Percentiles rank a stretch among this genome's conserved stretches.
These are phyloP conservation scores for Gaultheria prostrata DNA, from an alignment of 148 eudicot species.

Conservation along the genomic window DNA sequence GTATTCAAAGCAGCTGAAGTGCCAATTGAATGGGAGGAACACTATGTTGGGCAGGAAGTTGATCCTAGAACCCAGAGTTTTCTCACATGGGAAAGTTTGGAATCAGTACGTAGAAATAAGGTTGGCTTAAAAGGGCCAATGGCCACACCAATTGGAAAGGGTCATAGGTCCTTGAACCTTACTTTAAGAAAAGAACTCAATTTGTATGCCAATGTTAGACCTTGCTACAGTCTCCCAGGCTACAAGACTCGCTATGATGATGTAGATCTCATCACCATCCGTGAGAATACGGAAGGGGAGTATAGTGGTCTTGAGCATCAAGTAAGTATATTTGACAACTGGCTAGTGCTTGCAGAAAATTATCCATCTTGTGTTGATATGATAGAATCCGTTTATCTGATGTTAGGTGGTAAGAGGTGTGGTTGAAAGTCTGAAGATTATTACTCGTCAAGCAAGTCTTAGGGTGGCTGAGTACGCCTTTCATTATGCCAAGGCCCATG, in stretches of 20 bases:
- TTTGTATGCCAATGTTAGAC: slow-evolving; percentile 95
- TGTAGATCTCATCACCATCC: slow-evolving; percentile 89
- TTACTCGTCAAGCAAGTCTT: slow-evolving; percentile 95
- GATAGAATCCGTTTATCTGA: slow-evolving; percentile 12
- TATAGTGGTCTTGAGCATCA: slow-evolving; percentile 99
- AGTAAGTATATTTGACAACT: slow-evolving; percentile 38
- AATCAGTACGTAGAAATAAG: slow-evolving; percentile 75
- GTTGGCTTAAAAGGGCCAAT: slow-evolving; percentile 96
- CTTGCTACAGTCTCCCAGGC: slow-evolving; percentile 97
- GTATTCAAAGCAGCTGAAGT: slow-evolving; percentile 71
- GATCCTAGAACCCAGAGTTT: slow-evolving; percentile 96
- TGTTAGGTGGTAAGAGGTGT: slow-evolving; percentile 94
- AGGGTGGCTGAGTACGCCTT: slow-evolving; percentile 99
- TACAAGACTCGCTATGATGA: slow-evolving; percentile 94
- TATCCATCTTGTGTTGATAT: background rate
- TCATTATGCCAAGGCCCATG: slow-evolving; percentile 85
- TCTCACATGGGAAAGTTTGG: slow-evolving; percentile 94
- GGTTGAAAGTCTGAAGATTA: slow-evolving; percentile 94
- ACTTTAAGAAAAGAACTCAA: slow-evolving; percentile 93
- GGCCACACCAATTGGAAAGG: slow-evolving; percentile 99
- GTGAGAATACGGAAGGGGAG: slow-evolving; percentile 99
- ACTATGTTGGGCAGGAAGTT: slow-evolving; percentile 77
- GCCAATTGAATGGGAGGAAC: slow-evolving; percentile 98
- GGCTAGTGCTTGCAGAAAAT: background rate
- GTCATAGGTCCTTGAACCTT: slow-evolving; percentile 96